Percentiles rank a stretch among this genome's conserved stretches.
Evolutionary conservation across 179 eudicot species (phyloP).

Genomic region (Patellifolia procumbens): DNA sequence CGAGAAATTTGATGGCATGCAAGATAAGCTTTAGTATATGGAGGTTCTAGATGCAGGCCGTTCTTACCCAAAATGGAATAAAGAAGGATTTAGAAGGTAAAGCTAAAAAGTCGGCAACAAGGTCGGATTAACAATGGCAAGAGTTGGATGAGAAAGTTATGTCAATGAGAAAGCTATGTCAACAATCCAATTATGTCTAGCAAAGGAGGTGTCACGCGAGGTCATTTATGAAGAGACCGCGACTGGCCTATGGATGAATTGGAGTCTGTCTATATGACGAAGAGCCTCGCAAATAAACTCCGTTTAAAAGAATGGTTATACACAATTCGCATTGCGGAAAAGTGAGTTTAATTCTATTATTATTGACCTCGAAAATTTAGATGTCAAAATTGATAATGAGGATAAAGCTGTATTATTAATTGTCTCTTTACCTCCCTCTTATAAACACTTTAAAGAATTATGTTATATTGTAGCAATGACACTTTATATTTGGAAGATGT

Average conservation of each 20-base stretch:
- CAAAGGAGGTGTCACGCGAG: no score
- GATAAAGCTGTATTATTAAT: no score
- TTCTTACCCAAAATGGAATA: neutral
- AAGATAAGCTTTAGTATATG: neutral
- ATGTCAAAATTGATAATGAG: no score
- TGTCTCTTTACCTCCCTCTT: slow-evolving; percentile 9
- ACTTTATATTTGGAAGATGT: slow-evolving; percentile 1
- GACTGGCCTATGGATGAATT: no score
- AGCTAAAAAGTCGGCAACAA: no score
- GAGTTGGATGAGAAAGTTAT: no score
- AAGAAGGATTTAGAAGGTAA: neutral
- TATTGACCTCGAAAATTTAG: neutral
- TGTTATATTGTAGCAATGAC: neutral
- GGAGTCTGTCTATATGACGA: neutral
- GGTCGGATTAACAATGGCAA: no score
- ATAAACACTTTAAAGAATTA: neutral
- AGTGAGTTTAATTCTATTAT: neutral
- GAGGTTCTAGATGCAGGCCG: neutral
- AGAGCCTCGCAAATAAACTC: no score
- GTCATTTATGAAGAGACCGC: neutral
- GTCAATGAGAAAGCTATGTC: no score
- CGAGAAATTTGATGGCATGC: no score
- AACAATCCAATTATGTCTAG: no score
- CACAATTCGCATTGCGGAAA: neutral
- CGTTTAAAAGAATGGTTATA: neutral